Conservation (phyloP, 176 grass and related monocot species). For the Carex cristatella region DNA sequence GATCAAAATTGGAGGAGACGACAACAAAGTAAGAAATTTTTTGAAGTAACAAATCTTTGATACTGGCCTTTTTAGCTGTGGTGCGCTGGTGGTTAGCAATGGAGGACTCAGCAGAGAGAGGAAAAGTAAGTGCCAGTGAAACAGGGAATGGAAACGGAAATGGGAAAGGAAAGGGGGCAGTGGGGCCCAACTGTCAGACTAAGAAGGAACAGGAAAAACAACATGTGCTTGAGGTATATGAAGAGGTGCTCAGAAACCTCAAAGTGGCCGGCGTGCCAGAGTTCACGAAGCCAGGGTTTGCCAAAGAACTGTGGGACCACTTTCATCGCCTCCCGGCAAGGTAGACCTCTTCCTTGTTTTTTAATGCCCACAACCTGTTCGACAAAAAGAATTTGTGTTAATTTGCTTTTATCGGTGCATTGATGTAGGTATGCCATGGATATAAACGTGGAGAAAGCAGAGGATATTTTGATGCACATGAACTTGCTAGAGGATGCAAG, state of each 20-base stretch:
- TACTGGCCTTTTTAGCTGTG: constrained; percentile 3
- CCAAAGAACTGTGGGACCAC: constrained; percentile 22
- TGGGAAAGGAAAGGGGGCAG: not conserved
- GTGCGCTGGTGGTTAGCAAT: constrained; percentile 4
- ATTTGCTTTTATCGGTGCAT: not conserved
- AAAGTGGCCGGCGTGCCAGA: constrained; percentile 8
- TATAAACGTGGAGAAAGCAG: constrained; percentile 36
- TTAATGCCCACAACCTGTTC: not conserved
- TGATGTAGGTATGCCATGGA: constrained; percentile 35
- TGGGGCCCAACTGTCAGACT: not conserved
- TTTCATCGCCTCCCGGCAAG: constrained; percentile 28
- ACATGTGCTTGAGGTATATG: constrained; percentile 11
- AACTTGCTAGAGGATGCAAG: constrained; percentile 43
- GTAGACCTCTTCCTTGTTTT: not conserved
- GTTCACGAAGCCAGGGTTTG: not conserved
- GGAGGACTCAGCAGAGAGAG: constrained; percentile 15
- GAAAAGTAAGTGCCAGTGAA: not conserved
- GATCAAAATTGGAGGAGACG: not conserved
- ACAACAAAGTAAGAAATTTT: not conserved
- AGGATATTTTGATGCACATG: constrained; percentile 54
- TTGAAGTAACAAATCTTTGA: not conserved
- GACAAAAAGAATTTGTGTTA: not conserved
- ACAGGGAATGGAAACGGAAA: not conserved
- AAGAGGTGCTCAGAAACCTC: constrained; percentile 24
- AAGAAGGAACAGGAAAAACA: not conserved